These are phyloP conservation scores for Salix arbutifolia DNA, from an alignment of 345 rosid species.

Conservation along the genomic window DNA sequence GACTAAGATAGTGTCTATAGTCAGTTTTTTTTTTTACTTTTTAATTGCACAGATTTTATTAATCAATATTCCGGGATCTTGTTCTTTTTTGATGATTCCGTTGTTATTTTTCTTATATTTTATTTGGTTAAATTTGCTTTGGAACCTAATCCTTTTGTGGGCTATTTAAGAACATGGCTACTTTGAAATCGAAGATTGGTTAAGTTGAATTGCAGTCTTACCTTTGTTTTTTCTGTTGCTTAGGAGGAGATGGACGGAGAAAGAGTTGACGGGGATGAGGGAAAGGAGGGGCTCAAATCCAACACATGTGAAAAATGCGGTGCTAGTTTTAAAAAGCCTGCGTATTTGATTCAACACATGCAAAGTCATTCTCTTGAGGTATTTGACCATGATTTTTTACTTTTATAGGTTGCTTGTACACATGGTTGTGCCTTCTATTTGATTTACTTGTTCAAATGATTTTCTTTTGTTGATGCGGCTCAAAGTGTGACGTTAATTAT, in stretches of 20 bases:
- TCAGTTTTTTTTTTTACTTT: background rate
- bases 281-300: conserved; percentile 10
- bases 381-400: background rate
- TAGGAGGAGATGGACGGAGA: conserved; percentile 24
- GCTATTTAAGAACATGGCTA: background rate
- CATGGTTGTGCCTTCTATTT: background rate
- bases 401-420: background rate
- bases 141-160: background rate
- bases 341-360: conserved; percentile 78
- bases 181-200: background rate
- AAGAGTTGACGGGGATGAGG: conserved; percentile 19
- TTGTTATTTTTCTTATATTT: background rate
- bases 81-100: background rate
- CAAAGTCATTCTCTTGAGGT: conserved; percentile 82
- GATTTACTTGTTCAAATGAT: background rate
- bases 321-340: conserved; percentile 68
- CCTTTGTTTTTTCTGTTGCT: background rate
- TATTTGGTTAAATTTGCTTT: background rate
- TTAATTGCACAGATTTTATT: background rate
- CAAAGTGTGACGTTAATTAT: background rate
- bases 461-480: background rate
- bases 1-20: background rate
- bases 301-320: conserved; percentile 64
- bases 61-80: background rate
- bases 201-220: background rate